Evolutionary conservation across 345 rosid species (phyloP).

Genomic region (Rhodamnia rubescens): DNA sequence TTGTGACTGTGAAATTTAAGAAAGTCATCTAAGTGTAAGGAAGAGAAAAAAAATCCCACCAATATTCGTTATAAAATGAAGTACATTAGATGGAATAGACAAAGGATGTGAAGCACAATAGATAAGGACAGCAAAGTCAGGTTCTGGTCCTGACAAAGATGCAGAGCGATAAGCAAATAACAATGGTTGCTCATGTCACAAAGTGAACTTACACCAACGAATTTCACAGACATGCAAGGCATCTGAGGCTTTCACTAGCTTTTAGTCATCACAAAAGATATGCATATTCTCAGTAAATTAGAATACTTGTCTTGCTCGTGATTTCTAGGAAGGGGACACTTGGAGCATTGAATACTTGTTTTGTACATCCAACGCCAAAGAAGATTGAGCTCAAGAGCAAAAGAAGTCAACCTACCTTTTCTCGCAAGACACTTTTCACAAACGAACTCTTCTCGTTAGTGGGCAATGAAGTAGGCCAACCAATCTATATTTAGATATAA

Average conservation of each 20-base stretch:
- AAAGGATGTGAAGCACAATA: background rate
- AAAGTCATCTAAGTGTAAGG: background rate
- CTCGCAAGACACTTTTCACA: conserved; percentile 52
- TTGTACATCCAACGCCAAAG: background rate
- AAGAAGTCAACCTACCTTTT: conserved; percentile 40
- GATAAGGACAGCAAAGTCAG: background rate
- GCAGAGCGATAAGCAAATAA: background rate
- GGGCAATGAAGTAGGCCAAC: conserved; percentile 93
- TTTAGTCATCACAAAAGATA: background rate
- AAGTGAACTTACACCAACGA: background rate
- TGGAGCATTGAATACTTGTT: background rate
- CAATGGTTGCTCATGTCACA: background rate
- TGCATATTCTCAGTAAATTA: background rate
- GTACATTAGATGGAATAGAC: background rate
- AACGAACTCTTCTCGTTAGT: conserved; percentile 69
- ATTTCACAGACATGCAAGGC: background rate
- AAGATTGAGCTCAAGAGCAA: background rate
- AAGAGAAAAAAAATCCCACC: background rate
- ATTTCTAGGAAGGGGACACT: background rate
- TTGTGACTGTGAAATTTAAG: too few relatives aligned
- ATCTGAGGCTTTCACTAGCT: background rate
- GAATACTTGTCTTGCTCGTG: background rate
- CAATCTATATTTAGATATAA: conserved; percentile 35
- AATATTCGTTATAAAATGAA: background rate
- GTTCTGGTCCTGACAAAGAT: background rate